A percentile compares a stretch with the other conserved stretches of the same genome.
These are phyloP conservation scores for Cordyceps cateniannulata DNA, from an alignment of 2,329 filamentous ascomycete species.

Conservation along the genomic window DNA sequence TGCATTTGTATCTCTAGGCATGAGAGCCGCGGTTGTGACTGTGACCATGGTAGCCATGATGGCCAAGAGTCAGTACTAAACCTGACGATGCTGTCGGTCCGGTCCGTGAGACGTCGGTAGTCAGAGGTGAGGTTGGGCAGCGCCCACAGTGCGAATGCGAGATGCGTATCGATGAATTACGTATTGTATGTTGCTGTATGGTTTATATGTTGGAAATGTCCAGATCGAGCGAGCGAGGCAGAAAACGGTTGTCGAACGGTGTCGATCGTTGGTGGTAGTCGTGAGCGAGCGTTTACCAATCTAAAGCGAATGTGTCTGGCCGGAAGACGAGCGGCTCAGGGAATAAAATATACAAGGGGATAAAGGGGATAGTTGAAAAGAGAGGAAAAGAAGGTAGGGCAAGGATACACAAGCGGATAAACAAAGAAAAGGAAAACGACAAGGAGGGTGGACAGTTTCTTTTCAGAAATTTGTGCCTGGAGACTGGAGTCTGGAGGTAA, in stretches of 20 bases:
- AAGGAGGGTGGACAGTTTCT: constrained; percentile 1
- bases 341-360: constrained; percentile 15
- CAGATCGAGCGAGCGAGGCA: too few relatives aligned
- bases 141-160: neutral
- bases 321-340: constrained; percentile 12
- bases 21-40: neutral
- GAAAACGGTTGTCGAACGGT: too few relatives aligned
- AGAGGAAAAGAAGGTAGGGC: neutral
- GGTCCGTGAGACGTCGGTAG: neutral
- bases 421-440: neutral
- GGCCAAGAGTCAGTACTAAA: neutral
- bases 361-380: constrained; percentile 10
- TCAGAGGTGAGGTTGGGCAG: neutral
- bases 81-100: too few relatives aligned
- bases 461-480: too few relatives aligned
- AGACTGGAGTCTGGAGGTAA: too few relatives aligned
- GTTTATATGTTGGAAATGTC: too few relatives aligned
- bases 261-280: neutral
- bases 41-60: neutral
- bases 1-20: constrained; percentile 11
- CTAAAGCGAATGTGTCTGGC: neutral
- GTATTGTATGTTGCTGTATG: too few relatives aligned
- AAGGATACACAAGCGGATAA: constrained; percentile 6
- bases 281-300: neutral
- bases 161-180: neutral